phyloP scores from a whole-genome alignment of 495 filamentous ascomycete species.

The Ascodesmis nigricans region DNA sequence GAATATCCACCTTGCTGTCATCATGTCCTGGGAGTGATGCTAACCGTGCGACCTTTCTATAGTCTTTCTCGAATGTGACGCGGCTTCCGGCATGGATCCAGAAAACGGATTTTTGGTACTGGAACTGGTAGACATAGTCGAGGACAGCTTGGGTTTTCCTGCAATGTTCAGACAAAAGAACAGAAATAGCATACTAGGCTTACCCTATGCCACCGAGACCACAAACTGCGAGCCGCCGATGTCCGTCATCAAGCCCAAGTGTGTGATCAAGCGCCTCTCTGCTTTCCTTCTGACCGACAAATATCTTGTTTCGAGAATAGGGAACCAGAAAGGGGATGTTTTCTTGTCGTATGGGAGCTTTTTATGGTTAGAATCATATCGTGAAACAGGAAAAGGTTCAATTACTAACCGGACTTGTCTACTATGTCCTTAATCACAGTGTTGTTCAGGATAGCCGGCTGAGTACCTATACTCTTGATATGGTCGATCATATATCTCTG shows the following conservation, averaged over 20 bases:
- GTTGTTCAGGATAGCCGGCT: too few relatives aligned
- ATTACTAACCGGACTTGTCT: too few relatives aligned
- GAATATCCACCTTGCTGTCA: conserved; percentile 5
- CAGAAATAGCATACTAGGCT: conserved; percentile 5
- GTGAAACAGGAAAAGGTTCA: too few relatives aligned
- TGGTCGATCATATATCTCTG: conserved; percentile 2
- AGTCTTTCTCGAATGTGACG: conserved; percentile 10
- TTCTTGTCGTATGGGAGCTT: too few relatives aligned
- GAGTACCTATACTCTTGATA: too few relatives aligned
- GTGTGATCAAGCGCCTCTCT: conserved; percentile 21
- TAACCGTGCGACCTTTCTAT: conserved; percentile 3
- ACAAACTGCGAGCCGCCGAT: conserved; percentile 21
- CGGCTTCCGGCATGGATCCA: conserved; percentile 10
- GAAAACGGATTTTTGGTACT: conserved; percentile 4
- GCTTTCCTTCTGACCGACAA: conserved; percentile 26
- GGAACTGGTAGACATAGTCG: conserved; percentile 24
- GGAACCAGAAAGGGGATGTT: conserved; percentile 9
- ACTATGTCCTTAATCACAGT: too few relatives aligned
- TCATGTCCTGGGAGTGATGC: conserved; percentile 6
- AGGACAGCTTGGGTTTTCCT: conserved; percentile 32
- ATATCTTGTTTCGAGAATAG: conserved; percentile 24
- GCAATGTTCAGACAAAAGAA: conserved; percentile 1
- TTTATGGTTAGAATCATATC: too few relatives aligned
- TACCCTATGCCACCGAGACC: conserved; percentile 31
- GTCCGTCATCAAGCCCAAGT: conserved; percentile 8